These are phyloP conservation scores for Chlamydomonas incerta DNA, from an alignment of 139 green algal genomes.

Conservation along the genomic window DNA sequence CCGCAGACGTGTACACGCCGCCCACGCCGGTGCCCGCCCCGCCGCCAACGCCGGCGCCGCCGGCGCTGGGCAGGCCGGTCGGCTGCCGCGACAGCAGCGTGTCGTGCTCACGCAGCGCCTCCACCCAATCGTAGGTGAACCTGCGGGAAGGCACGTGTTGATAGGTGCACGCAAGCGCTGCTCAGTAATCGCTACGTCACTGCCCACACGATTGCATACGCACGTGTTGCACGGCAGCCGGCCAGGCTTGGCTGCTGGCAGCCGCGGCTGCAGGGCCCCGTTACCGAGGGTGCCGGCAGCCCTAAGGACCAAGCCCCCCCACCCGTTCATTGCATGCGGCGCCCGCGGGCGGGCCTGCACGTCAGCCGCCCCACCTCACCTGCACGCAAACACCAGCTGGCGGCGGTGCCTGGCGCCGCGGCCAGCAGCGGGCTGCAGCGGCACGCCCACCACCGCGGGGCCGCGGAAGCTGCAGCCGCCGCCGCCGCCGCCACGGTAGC, in stretches of 20 bases:
- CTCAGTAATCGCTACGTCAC: too few species aligned
- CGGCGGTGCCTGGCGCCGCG: not conserved
- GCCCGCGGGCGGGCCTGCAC: not conserved
- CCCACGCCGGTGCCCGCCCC: too few species aligned
- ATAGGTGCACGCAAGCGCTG: not conserved
- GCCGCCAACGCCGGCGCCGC: not conserved
- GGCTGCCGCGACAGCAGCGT: not conserved
- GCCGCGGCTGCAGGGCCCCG: too few species aligned
- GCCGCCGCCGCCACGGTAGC: not conserved
- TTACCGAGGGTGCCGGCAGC: too few species aligned
- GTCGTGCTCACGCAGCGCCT: slow-evolving; percentile 12
- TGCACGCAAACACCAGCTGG: slow-evolving; percentile 3
- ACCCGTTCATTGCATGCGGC: too few species aligned
- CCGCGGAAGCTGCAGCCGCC: not conserved
- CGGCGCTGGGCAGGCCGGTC: not conserved
- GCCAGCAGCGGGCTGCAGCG: not conserved
- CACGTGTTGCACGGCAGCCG: too few species aligned
- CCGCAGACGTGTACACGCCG: too few species aligned
- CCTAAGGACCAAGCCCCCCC: not conserved
- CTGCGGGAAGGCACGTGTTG: not conserved
- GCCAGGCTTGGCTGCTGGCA: too few species aligned
- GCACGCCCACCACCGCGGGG: not conserved
- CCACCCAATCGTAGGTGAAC: slow-evolving; percentile 3
- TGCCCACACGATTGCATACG: too few species aligned
- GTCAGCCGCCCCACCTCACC: not conserved